Evolutionary conservation across 164 flowering plant genomes (phyloP).

Genomic region (Warburgia ugandensis): DNA sequence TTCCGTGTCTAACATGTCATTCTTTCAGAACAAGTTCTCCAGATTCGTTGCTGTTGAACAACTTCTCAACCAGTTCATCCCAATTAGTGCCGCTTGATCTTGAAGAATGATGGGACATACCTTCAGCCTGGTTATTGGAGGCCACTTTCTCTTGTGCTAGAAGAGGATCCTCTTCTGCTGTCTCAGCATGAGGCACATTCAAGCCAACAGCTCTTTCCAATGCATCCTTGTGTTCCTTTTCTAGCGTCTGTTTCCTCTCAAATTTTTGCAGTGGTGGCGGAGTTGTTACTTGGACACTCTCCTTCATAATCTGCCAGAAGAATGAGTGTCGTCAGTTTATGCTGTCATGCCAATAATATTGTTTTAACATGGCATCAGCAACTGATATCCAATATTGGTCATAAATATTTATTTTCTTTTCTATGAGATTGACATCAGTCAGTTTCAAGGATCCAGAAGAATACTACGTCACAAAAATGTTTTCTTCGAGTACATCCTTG

Average conservation of each 20-base stretch:
- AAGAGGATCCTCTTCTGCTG: conserved; percentile 23
- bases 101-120: conserved; percentile 12
- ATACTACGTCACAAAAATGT: too few relatives aligned
- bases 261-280: conserved; percentile 55
- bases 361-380: too few relatives aligned
- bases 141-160: conserved; percentile 11
- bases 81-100: conserved; percentile 36
- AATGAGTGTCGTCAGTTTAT: background rate
- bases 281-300: conserved; percentile 26
- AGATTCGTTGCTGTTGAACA: conserved; percentile 40
- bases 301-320: conserved; percentile 46
- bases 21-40: conserved; percentile 31
- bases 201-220: conserved; percentile 79
- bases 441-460: too few relatives aligned
- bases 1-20: too few relatives aligned
- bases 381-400: too few relatives aligned
- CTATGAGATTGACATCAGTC: too few relatives aligned
- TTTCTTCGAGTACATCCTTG: too few relatives aligned
- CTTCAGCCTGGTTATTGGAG: conserved; percentile 9
- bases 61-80: conserved; percentile 56
- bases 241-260: conserved; percentile 55
- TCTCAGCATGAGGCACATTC: conserved; percentile 70
- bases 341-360: background rate
- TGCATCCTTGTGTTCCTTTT: conserved; percentile 86
- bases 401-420: too few relatives aligned